phyloP scores from a whole-genome alignment of 1,139 yeast species.

The Meyerozyma guilliermondii region DNA sequence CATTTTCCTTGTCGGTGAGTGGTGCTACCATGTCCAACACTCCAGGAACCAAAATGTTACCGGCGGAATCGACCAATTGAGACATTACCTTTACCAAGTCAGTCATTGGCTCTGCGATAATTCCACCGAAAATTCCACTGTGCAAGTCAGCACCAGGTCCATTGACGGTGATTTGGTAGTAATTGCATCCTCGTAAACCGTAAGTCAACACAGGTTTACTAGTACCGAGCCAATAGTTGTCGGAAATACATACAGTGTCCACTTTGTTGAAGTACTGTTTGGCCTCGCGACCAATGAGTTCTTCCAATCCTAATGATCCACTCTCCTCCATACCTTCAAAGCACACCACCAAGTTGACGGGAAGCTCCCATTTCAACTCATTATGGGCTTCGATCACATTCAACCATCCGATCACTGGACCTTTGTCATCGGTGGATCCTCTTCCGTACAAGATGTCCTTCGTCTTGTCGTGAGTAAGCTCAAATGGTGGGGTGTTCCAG shows the following conservation, averaged over 20 bases:
- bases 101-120: constrained; percentile 95
- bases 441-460: constrained; percentile 77
- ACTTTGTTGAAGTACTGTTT: constrained; percentile 74
- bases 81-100: constrained; percentile 78
- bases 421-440: constrained; percentile 97
- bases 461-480: constrained; percentile 50
- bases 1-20: constrained; percentile 71
- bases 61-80: constrained; percentile 71
- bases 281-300: constrained; percentile 75
- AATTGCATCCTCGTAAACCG: constrained; percentile 95
- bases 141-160: constrained; percentile 98
- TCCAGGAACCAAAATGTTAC: constrained; percentile 84
- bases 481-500: constrained; percentile 91
- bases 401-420: constrained; percentile 97
- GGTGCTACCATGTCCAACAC: constrained; percentile 93
- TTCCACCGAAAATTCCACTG: constrained; percentile 96
- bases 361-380: constrained; percentile 78
- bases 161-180: constrained; percentile 72
- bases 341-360: constrained; percentile 87
- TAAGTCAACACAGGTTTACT: constrained; percentile 94
- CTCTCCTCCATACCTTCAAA: constrained; percentile 99
- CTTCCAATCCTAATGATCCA: constrained; percentile 90
- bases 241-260: constrained; percentile 93
- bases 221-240: constrained; percentile 98
- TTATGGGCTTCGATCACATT: constrained; percentile 88